phyloP scores from a whole-genome alignment of 352 stramenopile species.

The Phytophthora palmivora region DNA sequence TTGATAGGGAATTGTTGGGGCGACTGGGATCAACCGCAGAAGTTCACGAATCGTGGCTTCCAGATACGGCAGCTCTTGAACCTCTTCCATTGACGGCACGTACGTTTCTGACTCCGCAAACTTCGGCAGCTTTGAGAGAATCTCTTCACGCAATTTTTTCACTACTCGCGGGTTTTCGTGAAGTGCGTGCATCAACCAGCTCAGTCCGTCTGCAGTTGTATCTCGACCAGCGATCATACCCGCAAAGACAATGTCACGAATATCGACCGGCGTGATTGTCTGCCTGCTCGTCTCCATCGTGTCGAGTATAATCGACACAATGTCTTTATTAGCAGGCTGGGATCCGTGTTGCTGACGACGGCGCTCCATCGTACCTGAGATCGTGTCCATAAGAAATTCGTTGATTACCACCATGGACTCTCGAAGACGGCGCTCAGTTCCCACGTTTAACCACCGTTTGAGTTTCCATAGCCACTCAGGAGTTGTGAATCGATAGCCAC shows the following conservation, averaged over 20 bases:
- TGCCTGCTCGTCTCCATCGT: slow-evolving; percentile 26
- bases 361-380: slow-evolving; percentile 25
- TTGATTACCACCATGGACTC: slow-evolving; percentile 28
- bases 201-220: slow-evolving; percentile 51
- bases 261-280: slow-evolving; percentile 27
- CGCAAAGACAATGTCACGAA: slow-evolving; percentile 63
- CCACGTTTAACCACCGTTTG: slow-evolving; percentile 31
- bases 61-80: slow-evolving; percentile 23
- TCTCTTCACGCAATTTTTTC: slow-evolving; percentile 35
- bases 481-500: slow-evolving; percentile 9
- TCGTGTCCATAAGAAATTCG: slow-evolving; percentile 32
- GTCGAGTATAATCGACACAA: slow-evolving; percentile 33
- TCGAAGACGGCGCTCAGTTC: slow-evolving; percentile 13
- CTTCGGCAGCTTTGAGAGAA: slow-evolving; percentile 28
- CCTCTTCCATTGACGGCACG: slow-evolving; percentile 31
- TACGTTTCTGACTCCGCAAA: slow-evolving; percentile 14
- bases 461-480: slow-evolving; percentile 33
- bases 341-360: background rate
- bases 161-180: slow-evolving; percentile 43
- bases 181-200: slow-evolving; percentile 60
- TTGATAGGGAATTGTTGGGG: slow-evolving; percentile 35
- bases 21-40: slow-evolving; percentile 41
- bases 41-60: slow-evolving; percentile 42
- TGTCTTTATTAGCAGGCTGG: slow-evolving; percentile 24
- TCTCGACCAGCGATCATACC: slow-evolving; percentile 69